Evolutionary conservation across 2,329 filamentous ascomycete genomes (phyloP).

Genomic region (Hymenoscyphus albidus): DNA sequence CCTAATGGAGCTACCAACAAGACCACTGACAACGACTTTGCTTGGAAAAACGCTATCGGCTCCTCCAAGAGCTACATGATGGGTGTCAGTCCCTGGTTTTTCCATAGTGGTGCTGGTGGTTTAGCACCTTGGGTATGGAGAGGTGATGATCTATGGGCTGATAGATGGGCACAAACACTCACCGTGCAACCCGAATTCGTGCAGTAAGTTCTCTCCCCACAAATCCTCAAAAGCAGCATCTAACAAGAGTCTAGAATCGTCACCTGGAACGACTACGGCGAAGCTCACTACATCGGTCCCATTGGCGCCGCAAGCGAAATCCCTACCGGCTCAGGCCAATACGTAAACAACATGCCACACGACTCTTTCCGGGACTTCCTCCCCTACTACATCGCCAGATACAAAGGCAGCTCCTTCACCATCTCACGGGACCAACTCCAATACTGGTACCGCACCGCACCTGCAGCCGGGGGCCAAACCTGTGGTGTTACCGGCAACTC

Average conservation of each 20-base stretch:
- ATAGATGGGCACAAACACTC: constrained; percentile 42
- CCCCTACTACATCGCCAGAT: constrained; percentile 26
- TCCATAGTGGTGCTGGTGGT: constrained; percentile 51
- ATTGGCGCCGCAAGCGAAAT: constrained; percentile 35
- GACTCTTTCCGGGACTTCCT: constrained; percentile 42
- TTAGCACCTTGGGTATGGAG: constrained; percentile 54
- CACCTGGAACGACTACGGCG: constrained; percentile 50
- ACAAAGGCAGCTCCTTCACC: constrained; percentile 26
- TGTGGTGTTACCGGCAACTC: constrained; percentile 35
- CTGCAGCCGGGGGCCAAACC: constrained; percentile 31
- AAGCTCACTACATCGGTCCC: constrained; percentile 49
- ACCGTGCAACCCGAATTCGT: constrained; percentile 41
- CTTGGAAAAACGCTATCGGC: constrained; percentile 38
- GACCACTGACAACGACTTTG: constrained; percentile 37
- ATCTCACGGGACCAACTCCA: constrained; percentile 34
- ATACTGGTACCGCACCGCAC: constrained; percentile 41
- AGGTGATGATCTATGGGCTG: constrained; percentile 38
- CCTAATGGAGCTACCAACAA: constrained; percentile 37
- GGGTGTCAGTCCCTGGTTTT: constrained; percentile 58
- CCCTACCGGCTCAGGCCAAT: constrained; percentile 41
- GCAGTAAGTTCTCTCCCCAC: constrained; percentile 51
- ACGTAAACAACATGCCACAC: constrained; percentile 46
- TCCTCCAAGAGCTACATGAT: constrained; percentile 47
- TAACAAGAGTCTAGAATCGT: constrained; percentile 39
- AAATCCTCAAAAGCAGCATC: constrained; percentile 6